Evolutionary conservation across 1,284 basidiomycete species (phyloP).

Genomic region (Boletellus deceptivus): DNA sequence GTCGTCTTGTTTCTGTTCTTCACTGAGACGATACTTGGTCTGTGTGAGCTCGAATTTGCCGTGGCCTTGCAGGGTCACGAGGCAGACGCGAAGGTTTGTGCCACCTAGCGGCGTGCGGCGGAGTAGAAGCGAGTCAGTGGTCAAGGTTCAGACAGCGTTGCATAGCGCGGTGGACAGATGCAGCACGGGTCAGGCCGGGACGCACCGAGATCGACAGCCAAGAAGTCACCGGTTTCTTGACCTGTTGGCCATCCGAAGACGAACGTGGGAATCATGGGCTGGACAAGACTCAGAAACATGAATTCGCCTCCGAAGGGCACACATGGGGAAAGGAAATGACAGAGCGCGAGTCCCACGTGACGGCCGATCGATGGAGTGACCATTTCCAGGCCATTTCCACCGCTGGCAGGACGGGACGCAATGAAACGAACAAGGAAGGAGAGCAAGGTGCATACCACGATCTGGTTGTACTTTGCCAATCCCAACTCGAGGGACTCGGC

Average conservation of each 20-base stretch:
- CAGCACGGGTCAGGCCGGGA: background rate
- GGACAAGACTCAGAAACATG: slow-evolving; percentile 11
- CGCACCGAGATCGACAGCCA: slow-evolving; percentile 91
- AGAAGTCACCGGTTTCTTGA: slow-evolving; percentile 85
- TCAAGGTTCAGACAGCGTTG: background rate
- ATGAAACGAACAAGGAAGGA: slow-evolving; percentile 4
- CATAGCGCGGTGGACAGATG: background rate
- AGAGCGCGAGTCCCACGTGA: background rate
- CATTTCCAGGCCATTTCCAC: slow-evolving; percentile 5
- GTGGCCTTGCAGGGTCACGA: slow-evolving; percentile 87
- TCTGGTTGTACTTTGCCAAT: slow-evolving; percentile 78
- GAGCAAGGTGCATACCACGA: slow-evolving; percentile 68
- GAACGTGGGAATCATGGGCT: slow-evolving; percentile 95
- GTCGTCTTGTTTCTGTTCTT: slow-evolving; percentile 98
- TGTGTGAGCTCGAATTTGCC: slow-evolving; percentile 99
- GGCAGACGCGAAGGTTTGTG: slow-evolving; percentile 96
- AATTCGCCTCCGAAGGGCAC: background rate
- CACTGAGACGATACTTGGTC: slow-evolving; percentile 94
- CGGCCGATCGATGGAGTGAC: slow-evolving; percentile 1
- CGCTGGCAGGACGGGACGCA: background rate
- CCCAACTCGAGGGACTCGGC: slow-evolving; percentile 89
- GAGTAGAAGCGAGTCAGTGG: background rate
- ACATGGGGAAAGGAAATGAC: slow-evolving; percentile 2
- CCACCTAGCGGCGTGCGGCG: slow-evolving; percentile 52
- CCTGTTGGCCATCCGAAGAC: slow-evolving; percentile 98